phyloP scores from a whole-genome alignment of 116 monocot species.

The Trichopus zeylanicus region DNA sequence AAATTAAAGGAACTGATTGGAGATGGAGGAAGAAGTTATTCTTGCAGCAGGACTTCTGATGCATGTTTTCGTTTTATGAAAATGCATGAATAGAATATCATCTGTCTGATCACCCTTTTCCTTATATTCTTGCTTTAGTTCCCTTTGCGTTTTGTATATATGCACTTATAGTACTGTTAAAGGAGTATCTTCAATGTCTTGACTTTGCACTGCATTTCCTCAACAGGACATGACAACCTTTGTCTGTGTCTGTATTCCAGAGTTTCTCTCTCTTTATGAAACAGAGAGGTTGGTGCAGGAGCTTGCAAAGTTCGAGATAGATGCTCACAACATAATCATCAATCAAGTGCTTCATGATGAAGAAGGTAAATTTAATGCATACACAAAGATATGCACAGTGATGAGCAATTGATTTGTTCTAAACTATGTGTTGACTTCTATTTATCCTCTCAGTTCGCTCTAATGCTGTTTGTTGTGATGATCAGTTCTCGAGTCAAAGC shows the following conservation, averaged over 20 bases:
- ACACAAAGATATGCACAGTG: neutral
- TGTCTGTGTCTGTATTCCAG: conserved; percentile 94
- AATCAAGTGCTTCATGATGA: conserved; percentile 92
- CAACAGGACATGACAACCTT: conserved; percentile 92
- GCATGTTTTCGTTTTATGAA: too few relatives aligned
- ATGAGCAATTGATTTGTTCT: neutral
- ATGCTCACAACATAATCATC: conserved; percentile 93
- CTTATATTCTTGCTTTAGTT: neutral
- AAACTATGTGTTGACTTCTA: too few relatives aligned
- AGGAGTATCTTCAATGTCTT: neutral
- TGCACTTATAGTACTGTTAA: too few relatives aligned
- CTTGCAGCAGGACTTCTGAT: too few relatives aligned
- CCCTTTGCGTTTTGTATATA: too few relatives aligned
- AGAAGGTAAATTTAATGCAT: conserved; percentile 45
- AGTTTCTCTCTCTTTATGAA: conserved; percentile 98
- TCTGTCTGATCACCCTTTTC: neutral
- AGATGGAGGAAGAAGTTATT: too few relatives aligned
- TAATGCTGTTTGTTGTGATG: neutral
- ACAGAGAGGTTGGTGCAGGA: conserved; percentile 97
- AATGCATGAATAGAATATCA: too few relatives aligned
- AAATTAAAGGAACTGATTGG: too few relatives aligned
- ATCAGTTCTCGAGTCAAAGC: conserved; percentile 69
- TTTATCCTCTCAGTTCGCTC: too few relatives aligned
- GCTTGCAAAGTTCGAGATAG: conserved; percentile 91
- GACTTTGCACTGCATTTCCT: conserved; percentile 4